Base-by-base conservation (phyloP, 768 basidiomycete genomes). In the Pleurotus salmoneostramineus region DNA sequence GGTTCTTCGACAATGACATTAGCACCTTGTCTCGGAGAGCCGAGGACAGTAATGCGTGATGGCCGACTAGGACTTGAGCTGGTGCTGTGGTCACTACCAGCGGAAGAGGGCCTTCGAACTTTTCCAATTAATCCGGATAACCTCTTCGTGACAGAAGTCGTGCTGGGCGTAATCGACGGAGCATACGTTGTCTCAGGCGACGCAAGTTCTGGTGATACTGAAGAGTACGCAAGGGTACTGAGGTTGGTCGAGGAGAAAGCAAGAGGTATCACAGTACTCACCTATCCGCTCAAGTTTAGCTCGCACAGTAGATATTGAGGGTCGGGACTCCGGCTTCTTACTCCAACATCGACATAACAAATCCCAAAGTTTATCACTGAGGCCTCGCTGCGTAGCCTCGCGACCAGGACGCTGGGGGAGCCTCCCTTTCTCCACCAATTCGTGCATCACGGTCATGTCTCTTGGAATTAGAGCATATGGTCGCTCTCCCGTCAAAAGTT, bases 291-390 rank as follows among this genome's bases (percentile, higher is more conserved):
- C 56, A 15, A 76, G 57, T 21, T 56, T 62, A 2, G 50, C 59
- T 51, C 68, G 72, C 32, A 79, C 63, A 11, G 63, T 61, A 34
- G 70, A 61, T 62, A 78, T 76, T 12, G 74, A 68, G 14, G 79
- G 80, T 12, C 79, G 67, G 3, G 62, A 59, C 42, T 68, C 65
- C 17, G 78, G 77, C 56, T 72, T 71, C 48, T 64, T 69, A 27
- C 70, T 59, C 79, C 79, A 81, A 57, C 81, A 81, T 51, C 64
- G 65, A 31, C 65, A 65, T 68, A 80, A 74, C 48, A 81, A 62
- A 6, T 62, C 47, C 81, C 80, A 81, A 56, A 81, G 65, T 1
- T 68, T 66, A 62, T 80, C 74, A 31, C 63, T 65, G 3, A 79
- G 64, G 12, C 73, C 74, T 17, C 62, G 62, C 11, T 58, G 49